Base-by-base conservation (phyloP, 305 asterid genomes). In the Solanum hybrid region DNA sequence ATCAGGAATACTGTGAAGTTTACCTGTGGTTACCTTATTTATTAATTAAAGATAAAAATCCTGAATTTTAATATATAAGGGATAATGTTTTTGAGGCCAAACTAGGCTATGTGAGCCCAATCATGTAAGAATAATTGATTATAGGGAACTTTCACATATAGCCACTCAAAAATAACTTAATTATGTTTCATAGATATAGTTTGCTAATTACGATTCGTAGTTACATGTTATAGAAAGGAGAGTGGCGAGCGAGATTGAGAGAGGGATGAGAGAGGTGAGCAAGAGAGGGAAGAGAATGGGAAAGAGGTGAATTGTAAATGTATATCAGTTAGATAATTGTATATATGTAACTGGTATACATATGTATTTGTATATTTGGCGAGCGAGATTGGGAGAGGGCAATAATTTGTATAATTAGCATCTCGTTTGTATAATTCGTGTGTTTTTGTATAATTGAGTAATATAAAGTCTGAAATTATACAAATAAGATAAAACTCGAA, bases 1-100 rank as follows among this genome's bases (percentile, higher is more conserved):
- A 61, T 61, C 70, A 57, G 70, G 70, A 57, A 57, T 17, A 57
- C 10, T 57, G 2, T 57, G n/a, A 57, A 57, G 70, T 57, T 57
- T 57, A 57, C 68, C n/a, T 7, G 68, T 51, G 68, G 68, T 0
- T 51, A 51, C 70, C 24, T 57, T 57, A 6, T 57, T 57, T 57
- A 57, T 61, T 20, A 61, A 61, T 65, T 65, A 65, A 65, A 65
- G 2, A 22, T 65, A 22, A 65, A 65, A 65, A 65, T 9, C 73
- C 13, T 65, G 24, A 65, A 65, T 61, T 61, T 61, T 57, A 57
- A 15, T 20, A 1, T 61, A 61, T 0, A 61, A 17, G 79, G 33
- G 94, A 91, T 93, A 93, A 92, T 91, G 92, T 86, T 45, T 90
- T 91, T 92, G 91, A 90, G 94, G 93, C 90, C 91, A 90, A 34